Evolutionary conservation across 768 basidiomycete genomes (phyloP).

Genomic region (Tephrocybe sp.): DNA sequence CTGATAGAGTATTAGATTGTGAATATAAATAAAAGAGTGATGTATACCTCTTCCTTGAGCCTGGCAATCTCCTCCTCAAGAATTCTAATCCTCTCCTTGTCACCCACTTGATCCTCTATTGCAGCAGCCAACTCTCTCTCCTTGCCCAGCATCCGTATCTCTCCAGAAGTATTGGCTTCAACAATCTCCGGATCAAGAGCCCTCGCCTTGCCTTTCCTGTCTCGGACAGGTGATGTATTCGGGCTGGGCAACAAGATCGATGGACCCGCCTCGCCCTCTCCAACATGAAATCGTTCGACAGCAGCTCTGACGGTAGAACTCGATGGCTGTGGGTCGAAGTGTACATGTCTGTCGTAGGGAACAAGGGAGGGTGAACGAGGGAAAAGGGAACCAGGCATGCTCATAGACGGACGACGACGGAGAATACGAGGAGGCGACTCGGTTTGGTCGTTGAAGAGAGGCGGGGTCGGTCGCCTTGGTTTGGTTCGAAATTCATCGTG

Average conservation of each 20-base stretch:
- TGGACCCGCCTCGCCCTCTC: constrained; percentile 46
- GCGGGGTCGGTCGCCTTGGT: background rate
- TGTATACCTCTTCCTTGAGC: constrained; percentile 53
- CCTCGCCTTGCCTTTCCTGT: constrained; percentile 44
- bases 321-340: constrained; percentile 27
- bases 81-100: constrained; percentile 60
- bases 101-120: constrained; percentile 49
- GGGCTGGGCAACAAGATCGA: constrained; percentile 51
- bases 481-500: background rate
- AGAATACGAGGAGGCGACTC: constrained; percentile 26
- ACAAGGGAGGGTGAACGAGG: constrained; percentile 69
- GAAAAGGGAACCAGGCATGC: constrained; percentile 81
- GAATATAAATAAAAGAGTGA: background rate
- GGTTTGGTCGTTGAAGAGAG: constrained; percentile 6
- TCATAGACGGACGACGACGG: constrained; percentile 42
- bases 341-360: constrained; percentile 39
- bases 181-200: constrained; percentile 24
- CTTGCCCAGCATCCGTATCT: constrained; percentile 52
- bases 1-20: background rate
- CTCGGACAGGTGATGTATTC: constrained; percentile 29
- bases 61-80: constrained; percentile 65
- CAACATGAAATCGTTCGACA: constrained; percentile 42
- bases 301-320: constrained; percentile 39
- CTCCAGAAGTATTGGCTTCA: constrained; percentile 38
- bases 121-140: constrained; percentile 61